Conservation (phyloP, 2,329 filamentous ascomycete species). For the Hypoxylon sp. region DNA sequence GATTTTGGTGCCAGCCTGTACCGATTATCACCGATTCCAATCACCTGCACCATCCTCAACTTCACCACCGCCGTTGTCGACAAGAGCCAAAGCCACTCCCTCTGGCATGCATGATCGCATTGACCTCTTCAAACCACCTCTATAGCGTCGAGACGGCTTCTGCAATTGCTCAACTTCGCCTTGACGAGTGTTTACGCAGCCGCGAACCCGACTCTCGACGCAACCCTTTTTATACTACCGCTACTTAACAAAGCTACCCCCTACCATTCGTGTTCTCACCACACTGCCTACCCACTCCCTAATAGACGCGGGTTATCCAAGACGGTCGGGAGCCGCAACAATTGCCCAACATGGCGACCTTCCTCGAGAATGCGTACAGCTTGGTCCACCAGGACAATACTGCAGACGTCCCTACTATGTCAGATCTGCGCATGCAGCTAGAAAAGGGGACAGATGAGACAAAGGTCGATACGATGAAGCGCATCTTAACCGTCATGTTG, state of each 20-base stretch:
- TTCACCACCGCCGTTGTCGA: slow-evolving; percentile 17
- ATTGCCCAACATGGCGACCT: slow-evolving; percentile 82
- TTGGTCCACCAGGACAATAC: slow-evolving; percentile 98
- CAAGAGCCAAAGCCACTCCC: slow-evolving; percentile 14
- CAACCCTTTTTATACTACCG: slow-evolving; percentile 22
- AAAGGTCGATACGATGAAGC: slow-evolving; percentile 96
- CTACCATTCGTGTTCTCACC: background rate
- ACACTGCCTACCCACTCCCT: slow-evolving; percentile 7
- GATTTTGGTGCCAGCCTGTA: slow-evolving; percentile 38
- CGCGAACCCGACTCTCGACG: slow-evolving; percentile 15
- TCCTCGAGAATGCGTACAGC: slow-evolving; percentile 95
- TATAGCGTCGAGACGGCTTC: slow-evolving; percentile 38
- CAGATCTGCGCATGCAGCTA: slow-evolving; percentile 91
- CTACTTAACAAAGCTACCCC: slow-evolving; percentile 8
- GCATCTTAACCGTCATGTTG: slow-evolving; percentile 95
- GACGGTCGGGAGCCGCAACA: slow-evolving; percentile 50
- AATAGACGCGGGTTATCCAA: slow-evolving; percentile 33
- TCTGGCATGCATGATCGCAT: slow-evolving; percentile 49
- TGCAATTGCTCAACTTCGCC: slow-evolving; percentile 26
- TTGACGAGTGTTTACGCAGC: slow-evolving; percentile 26
- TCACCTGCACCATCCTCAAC: slow-evolving; percentile 7
- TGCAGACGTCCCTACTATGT: slow-evolving; percentile 88
- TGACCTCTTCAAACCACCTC: slow-evolving; percentile 39
- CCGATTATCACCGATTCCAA: slow-evolving; percentile 10
- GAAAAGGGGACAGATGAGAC: slow-evolving; percentile 94